Base-by-base conservation (phyloP, 2,329 filamentous ascomycete species). In the Apiospora pterosperma region DNA sequence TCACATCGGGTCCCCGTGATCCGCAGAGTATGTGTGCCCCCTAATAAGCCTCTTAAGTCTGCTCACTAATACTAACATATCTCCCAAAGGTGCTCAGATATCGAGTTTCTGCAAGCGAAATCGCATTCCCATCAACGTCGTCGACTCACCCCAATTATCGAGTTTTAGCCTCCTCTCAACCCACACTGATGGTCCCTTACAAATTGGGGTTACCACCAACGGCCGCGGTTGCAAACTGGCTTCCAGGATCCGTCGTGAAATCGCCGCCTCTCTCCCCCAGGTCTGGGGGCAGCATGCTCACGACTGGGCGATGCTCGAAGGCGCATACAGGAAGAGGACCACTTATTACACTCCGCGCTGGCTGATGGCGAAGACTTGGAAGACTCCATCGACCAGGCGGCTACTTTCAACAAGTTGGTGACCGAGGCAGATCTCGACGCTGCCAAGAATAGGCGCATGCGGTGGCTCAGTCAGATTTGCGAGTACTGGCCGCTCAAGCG, bases 401-500 rank as follows among this genome's bases (percentile, higher is more conserved):
- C 94, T 1, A 86, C 84, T 0, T 97, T 99, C 77, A 99, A 99
- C 77, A 88, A 86, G 66, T 82, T 99, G 4, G 85, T 98, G 7
- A 87, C 80, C 0, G 89, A 92, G 59, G 88, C 89, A 55, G 92
- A 96, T 72, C 79, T 86, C 0, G 90, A 91, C 66, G 90, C 90
- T 3, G 87, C 88, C 19, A 93, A 93, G 74, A 93, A 87, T 25
- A 84, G 95, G 66, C 86, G 96, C 62, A 94, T 97, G 83, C 87
- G 96, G 65, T 99, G 96, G 96, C 83, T 99, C 1, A 88, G 91
- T 23, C 96, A 99, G 76, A 93, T 99, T 62, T 99, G 96, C 83
- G 96, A 99, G 81, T 99, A 99, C 79, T 99, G 96, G 96, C 94
- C 96, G 1, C 83, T 99, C 31, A 89, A 89, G 68, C 88, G 92